Evolutionary conservation across 139 green algal species (phyloP), one percentile per base, ranked within the genome.

Genomic region (Ettlia oleoabundans): DNA sequence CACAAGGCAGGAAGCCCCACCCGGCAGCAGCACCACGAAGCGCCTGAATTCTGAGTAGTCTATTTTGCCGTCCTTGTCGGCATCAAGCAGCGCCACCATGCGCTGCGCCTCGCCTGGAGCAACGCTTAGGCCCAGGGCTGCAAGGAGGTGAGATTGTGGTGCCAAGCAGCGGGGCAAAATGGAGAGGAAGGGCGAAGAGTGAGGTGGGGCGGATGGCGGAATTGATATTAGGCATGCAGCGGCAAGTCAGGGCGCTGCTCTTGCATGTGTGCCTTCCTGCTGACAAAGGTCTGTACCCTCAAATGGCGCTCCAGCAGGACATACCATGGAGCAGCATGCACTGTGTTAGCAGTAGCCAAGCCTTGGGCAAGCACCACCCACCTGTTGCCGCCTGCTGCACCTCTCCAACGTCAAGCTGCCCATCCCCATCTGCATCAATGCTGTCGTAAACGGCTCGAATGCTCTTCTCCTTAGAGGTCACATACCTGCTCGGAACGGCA

Each of bases 31-130:
- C 22, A 76, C 62, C 19, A 82, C 52, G 53, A 85, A 89, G 19
- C 53, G 70, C 33, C 78, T 51, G 22, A 89, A 89, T 77, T 89
- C 85, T 28, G 78, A 30, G 24, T 63, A 80, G 63, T n/a, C 42
- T 19, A 86, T 80, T 13, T 30, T 40, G 38, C 63, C 47, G 38
- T 85, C 76, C 6, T 28, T 51, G 53, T 89, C 64, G 1, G 4
- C 9, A 33, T 89, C 85, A 41, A 88, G 84, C 74, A 88, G 73
- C 38, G 38, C 53, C 4, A 88, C 53, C 84, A 88, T 88, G n/a
- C 62, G 66, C 73, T 81, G n/a, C 40, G 73, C 67, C 19, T 88
- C 84, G 13, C 75, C 67, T 0, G 21, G 33, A 6, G 21, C 72
- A 21, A 81, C 52, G 24, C 26, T 28, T 18, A 83, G 37, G 26